Percentiles rank a stretch among this genome's conserved stretches.
Conservation (phyloP, 805 yeast genomes). For the Candida orba region DNA sequence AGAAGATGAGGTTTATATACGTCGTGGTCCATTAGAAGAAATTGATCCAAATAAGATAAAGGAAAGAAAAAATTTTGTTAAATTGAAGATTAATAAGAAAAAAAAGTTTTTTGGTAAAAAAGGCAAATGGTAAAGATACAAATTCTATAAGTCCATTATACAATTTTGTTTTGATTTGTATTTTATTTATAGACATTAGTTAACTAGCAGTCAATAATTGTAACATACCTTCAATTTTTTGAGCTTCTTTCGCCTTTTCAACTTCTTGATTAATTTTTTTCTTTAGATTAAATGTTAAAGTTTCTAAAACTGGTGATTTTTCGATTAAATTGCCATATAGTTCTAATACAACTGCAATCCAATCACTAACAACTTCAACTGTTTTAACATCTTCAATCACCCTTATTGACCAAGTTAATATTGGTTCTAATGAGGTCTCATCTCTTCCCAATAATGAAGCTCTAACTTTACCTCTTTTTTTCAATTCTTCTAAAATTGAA, state of each 20-base stretch:
- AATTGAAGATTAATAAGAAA: constrained; percentile 42
- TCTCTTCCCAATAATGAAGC: constrained; percentile 78
- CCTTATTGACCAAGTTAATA: constrained; percentile 75
- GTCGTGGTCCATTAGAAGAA: constrained; percentile 19
- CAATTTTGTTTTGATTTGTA: not conserved
- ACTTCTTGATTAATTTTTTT: constrained; percentile 63
- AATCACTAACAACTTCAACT: constrained; percentile 52
- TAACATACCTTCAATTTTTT: constrained; percentile 88
- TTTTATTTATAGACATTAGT: not conserved
- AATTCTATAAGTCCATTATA: not conserved
- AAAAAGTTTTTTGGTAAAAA: constrained; percentile 34
- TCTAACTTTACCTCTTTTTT: constrained; percentile 81
- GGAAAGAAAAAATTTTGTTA: constrained; percentile 35
- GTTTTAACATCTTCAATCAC: constrained; percentile 75
- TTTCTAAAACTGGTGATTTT: constrained; percentile 70
- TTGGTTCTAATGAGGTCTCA: constrained; percentile 78
- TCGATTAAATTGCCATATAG: constrained; percentile 72
- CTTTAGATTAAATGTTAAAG: constrained; percentile 53
- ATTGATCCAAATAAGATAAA: constrained; percentile 28
- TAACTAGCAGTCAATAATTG: constrained; percentile 59
- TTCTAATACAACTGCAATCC: constrained; percentile 64
- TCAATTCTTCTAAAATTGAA: constrained; percentile 79
- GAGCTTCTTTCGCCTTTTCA: constrained; percentile 77
- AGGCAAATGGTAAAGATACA: constrained; percentile 17
- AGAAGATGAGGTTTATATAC: constrained; percentile 14